phyloP scores from a whole-genome alignment of 2,329 filamentous ascomycete species.

The Venturia carpophila region DNA sequence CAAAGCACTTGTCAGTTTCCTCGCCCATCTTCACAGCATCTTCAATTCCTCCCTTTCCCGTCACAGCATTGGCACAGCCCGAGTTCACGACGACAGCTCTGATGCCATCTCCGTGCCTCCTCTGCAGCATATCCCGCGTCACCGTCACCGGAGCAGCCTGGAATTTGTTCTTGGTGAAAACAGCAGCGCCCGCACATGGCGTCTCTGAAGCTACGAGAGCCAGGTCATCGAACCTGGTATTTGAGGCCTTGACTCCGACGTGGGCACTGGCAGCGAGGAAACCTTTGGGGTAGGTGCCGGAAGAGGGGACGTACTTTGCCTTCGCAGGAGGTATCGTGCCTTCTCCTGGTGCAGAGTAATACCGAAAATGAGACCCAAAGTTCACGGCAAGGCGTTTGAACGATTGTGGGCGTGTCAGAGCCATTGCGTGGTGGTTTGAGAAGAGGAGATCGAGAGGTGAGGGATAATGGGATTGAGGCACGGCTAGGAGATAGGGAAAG shows the following conservation, averaged over 20 bases:
- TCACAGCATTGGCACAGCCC: constrained; percentile 95
- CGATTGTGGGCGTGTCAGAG: constrained; percentile 4
- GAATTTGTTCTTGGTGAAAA: constrained; percentile 98
- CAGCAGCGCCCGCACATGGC: constrained; percentile 79
- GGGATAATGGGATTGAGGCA: background rate
- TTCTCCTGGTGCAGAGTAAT: constrained; percentile 53
- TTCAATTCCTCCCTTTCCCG: constrained; percentile 78
- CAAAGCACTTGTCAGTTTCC: constrained; percentile 62
- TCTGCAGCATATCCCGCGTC: constrained; percentile 62
- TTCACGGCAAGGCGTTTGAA: constrained; percentile 12
- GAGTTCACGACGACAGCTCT: constrained; percentile 86
- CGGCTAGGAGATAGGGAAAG: background rate
- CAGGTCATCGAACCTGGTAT: constrained; percentile 85
- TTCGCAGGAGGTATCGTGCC: constrained; percentile 66
- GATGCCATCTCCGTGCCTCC: constrained; percentile 60
- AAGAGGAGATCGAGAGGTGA: background rate
- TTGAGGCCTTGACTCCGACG: constrained; percentile 88
- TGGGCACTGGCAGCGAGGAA: constrained; percentile 82
- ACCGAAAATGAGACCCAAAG: constrained; percentile 1
- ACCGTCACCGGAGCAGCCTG: constrained; percentile 92
- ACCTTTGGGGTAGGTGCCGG: constrained; percentile 81
- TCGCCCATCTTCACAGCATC: constrained; percentile 80
- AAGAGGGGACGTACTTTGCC: constrained; percentile 79
- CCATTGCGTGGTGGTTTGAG: background rate
- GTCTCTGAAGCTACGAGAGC: constrained; percentile 79